Percentiles rank a stretch among this genome's conserved stretches.
Conservation (phyloP, 2,329 filamentous ascomycete genomes). For the Stenocarpella maydis region DNA sequence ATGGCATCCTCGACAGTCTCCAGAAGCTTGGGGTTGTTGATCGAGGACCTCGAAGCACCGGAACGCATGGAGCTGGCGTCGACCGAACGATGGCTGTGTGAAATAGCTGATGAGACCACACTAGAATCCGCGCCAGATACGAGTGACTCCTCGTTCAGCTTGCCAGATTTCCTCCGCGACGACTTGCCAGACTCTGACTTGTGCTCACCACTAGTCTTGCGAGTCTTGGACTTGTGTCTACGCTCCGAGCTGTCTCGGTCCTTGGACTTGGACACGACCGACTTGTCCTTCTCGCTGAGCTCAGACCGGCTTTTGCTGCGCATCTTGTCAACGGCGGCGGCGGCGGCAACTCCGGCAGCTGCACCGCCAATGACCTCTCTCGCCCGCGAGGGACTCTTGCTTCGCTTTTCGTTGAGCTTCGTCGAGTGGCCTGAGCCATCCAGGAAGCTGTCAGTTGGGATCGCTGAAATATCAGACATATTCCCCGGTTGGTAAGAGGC, state of each 20-base stretch:
- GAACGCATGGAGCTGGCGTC: slow-evolving; percentile 63
- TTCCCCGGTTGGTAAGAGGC: slow-evolving; percentile 70
- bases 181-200: slow-evolving; percentile 56
- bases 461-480: slow-evolving; percentile 86
- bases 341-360: slow-evolving; percentile 48
- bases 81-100: slow-evolving; percentile 63
- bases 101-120: slow-evolving; percentile 60
- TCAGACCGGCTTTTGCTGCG: slow-evolving; percentile 54
- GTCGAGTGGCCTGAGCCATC: slow-evolving; percentile 62
- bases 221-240: slow-evolving; percentile 58
- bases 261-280: slow-evolving; percentile 43
- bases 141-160: slow-evolving; percentile 60
- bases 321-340: slow-evolving; percentile 52
- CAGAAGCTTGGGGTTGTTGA: slow-evolving; percentile 90
- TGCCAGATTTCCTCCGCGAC: slow-evolving; percentile 59
- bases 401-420: slow-evolving; percentile 47
- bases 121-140: slow-evolving; percentile 64
- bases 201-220: slow-evolving; percentile 59
- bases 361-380: slow-evolving; percentile 51
- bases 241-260: slow-evolving; percentile 60
- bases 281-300: slow-evolving; percentile 45
- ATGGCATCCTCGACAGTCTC: slow-evolving; percentile 95
- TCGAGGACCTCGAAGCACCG: slow-evolving; percentile 69
- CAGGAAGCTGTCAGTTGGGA: slow-evolving; percentile 68
- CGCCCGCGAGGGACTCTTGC: slow-evolving; percentile 52